Evolutionary conservation across 768 basidiomycete species (phyloP).

Genomic region (Scleroderma citrinum): DNA sequence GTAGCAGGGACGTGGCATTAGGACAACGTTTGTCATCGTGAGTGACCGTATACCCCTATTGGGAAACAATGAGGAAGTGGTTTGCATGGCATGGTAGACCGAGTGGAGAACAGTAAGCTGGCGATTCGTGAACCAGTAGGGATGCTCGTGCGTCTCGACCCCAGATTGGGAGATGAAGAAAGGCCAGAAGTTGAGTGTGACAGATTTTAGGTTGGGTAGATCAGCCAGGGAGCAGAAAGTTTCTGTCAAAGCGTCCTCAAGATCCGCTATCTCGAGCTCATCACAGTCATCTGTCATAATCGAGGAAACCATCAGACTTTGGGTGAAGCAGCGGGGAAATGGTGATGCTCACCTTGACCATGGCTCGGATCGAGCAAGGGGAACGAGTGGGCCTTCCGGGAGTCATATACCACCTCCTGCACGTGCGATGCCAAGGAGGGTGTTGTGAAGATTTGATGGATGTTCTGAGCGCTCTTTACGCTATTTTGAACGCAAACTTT

Average conservation of each 20-base stretch:
- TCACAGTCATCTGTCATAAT: slow-evolving; percentile 14
- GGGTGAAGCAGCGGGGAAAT: background rate
- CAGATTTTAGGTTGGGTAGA: slow-evolving; percentile 16
- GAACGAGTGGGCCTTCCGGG: slow-evolving; percentile 20
- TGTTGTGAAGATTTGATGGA: slow-evolving; percentile 16
- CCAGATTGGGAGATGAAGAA: slow-evolving; percentile 21
- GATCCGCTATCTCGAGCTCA: slow-evolving; percentile 26
- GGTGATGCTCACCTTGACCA: slow-evolving; percentile 7
- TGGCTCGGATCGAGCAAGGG: slow-evolving; percentile 13
- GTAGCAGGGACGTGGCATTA: slow-evolving; percentile 21
- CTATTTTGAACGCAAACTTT: slow-evolving; percentile 21
- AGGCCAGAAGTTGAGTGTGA: slow-evolving; percentile 27
- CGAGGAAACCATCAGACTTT: background rate
- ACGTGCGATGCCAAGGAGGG: slow-evolving; percentile 20
- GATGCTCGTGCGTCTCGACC: slow-evolving; percentile 20
- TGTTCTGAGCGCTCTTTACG: slow-evolving; percentile 21
- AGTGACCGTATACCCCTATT: slow-evolving; percentile 15
- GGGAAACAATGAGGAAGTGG: slow-evolving; percentile 2
- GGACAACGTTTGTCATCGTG: slow-evolving; percentile 19
- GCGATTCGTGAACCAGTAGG: slow-evolving; percentile 28
- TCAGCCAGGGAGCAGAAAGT: slow-evolving; percentile 15
- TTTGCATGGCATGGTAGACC: slow-evolving; percentile 15
- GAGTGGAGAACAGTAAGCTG: slow-evolving; percentile 22
- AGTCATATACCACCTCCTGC: slow-evolving; percentile 25
- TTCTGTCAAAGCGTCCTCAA: slow-evolving; percentile 25